Evolutionary conservation across 306 rosid species (phyloP), one percentile per base, ranked within the genome.

Genomic region (Aeschynomene evenia): DNA sequence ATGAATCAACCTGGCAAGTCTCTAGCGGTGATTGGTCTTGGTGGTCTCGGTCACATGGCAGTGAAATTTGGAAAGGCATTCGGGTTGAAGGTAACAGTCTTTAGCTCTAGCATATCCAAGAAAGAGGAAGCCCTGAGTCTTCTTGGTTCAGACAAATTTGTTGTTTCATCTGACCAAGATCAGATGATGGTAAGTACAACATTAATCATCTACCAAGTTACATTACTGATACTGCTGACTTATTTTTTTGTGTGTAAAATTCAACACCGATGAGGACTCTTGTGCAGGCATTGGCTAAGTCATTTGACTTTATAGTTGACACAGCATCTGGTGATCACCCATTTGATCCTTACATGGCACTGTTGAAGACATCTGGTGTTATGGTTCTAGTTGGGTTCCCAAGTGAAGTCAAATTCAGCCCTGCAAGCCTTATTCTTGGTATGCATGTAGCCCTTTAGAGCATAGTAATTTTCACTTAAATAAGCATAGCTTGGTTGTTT

Each of bases 1-100:
- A 88, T 88, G 94, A 85, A 85, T 72, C 87, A 85, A 71, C 89
- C 91, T 3, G 95, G 95, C 28, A 83, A 88, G 57, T 81, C 91
- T 56, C 81, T 88, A 1, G 95, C 89, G 12, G 91, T 88, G 81
- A 84, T 88, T 61, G 95, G 89, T 22, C 91, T 88, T 37, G 95
- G 91, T 34, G 95, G 91, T 63, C 95, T 88, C n/a, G 95, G 95
- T 60, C 95, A 88, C 73, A 65, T 86, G 86, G 91, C 91, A 1
- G 88, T 81, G 74, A 86, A 86, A 71, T 86, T 86, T 66, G 91
- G 86, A 42, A 86, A 86, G 83, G 88, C 88, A 36, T 83, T 86
- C 63, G 86, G 88, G 21, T 80, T 84, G 64, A 82, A 66, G 24
- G 85, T 87, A 28, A 87, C 91, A 24, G 45, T 84, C 68, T 48